A percentile compares a stretch with the other conserved stretches of the same genome.
Evolutionary conservation across 2,329 filamentous ascomycete genomes (phyloP).

Genomic region (Trichoderma cornu-damae): DNA sequence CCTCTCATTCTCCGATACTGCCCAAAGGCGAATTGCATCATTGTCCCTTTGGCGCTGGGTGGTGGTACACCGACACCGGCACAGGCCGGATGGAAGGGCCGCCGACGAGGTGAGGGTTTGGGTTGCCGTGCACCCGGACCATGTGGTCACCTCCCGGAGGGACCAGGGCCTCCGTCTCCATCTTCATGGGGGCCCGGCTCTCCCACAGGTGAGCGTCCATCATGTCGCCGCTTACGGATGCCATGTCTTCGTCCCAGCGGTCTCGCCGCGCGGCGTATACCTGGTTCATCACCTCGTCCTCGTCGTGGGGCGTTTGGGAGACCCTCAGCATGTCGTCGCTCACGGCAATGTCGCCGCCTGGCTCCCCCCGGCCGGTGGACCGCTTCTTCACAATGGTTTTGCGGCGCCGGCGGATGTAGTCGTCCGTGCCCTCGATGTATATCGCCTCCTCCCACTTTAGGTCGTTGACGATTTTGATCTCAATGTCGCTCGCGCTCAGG

Average conservation of each 20-base stretch:
- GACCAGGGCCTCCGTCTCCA: conserved; percentile 25
- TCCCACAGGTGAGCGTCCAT: conserved; percentile 31
- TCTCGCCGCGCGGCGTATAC: conserved; percentile 25
- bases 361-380: conserved; percentile 20
- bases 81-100: neutral
- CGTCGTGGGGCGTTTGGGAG: conserved; percentile 32
- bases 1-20: neutral
- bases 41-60: neutral
- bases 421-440: conserved; percentile 38
- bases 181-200: conserved; percentile 28
- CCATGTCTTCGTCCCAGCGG: conserved; percentile 27
- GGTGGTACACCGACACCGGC: conserved; percentile 12
- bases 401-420: conserved; percentile 37
- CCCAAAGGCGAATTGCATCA: neutral
- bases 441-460: conserved; percentile 37
- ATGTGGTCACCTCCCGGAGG: conserved; percentile 23
- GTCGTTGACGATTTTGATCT: conserved; percentile 45
- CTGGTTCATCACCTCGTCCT: conserved; percentile 36
- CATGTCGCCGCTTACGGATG: conserved; percentile 25
- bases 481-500: conserved; percentile 47
- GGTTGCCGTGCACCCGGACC: conserved; percentile 18
- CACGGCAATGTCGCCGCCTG: conserved; percentile 26
- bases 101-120: neutral
- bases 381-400: conserved; percentile 34
- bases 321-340: conserved; percentile 41